Evolutionary conservation across 2,329 filamentous ascomycete species (phyloP), one percentile per base, ranked within the genome.

Genomic region (Xylariaceae sp.): DNA sequence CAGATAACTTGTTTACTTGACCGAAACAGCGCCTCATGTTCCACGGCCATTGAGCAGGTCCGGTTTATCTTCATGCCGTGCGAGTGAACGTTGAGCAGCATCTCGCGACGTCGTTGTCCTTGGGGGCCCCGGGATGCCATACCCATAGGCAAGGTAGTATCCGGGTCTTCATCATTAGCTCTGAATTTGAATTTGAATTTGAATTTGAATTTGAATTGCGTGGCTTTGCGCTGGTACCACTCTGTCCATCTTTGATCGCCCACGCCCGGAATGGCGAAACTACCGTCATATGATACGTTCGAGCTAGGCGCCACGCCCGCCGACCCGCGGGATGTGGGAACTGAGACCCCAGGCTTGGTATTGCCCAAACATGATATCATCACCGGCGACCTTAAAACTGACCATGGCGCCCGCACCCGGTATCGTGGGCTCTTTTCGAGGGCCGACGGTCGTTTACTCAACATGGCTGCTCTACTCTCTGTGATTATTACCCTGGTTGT

Each of bases 381-480:
- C 30, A n/a, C 27, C 8, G n/a, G 39, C 40, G 39, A 44, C 9
- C 30, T 29, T 49, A 53, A 55, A 57, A 54, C 44, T 27, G 41
- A 37, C 30, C 43, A 37, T 35, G 41, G 41, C 50, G 26, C 7
- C 44, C 50, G 4, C 39, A 7, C 35, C 19, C 41, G 35, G 39
- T 54, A 5, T 32, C n/a, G 42, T 53, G 51, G 39, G 32, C 27
- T 47, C 40, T 50, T 50, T 32, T 44, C 53, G 31, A 7, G 11
- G 8, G 53, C 48, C 8, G 54, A 64, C 44, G 55, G 57, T 31
- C 6, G 59, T 11, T 42, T 64, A 3, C 58, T 64, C 30, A 62
- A 51, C 26, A 61, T 63, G 32, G 53, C 53, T 19, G 53, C 51
- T 45, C 40, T 56, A 30, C 29, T 65, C 26, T 63, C 62, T 39